Evolutionary conservation across 805 yeast genomes (phyloP), one percentile per base, ranked within the genome.

Genomic region (Candida insectalens): DNA sequence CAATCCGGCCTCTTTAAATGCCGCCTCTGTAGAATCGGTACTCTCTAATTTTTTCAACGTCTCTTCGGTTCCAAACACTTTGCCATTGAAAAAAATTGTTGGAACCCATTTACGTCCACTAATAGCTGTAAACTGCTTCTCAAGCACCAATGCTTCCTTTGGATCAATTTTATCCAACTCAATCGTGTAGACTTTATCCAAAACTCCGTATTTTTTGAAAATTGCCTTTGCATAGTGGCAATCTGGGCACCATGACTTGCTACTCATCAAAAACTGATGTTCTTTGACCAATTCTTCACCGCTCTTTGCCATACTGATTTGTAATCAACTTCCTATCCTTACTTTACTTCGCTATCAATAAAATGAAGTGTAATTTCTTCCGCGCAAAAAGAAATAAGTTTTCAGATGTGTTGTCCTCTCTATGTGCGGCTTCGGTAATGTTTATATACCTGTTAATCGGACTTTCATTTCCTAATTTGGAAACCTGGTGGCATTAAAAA

Each of bases 201-300:
- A 45, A 6, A 77, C 74, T 6, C 66, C 63, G 45, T 64, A 71
- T 34, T 70, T 66, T 32, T 67, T 62, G 67, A 75, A 77, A 16
- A 78, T 54, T 19, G 58, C 56, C 38, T 69, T 64, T 3, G 81
- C 71, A 50, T 77, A 81, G 32, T 69, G 74, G 45, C 88, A 80
- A 46, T 81, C 88, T 3, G 84, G 83, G 53, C 92, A 81, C 87
- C 87, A 80, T 14, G 78, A 65, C 44, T 80, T 81, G 27, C 82
- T 71, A 9, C 80, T 50, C 67, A 77, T 69, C 38, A 81, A 62
- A 43, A 55, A 72, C 32, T 61, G 61, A 54, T 77, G 57, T 3
- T 58, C 44, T 7, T 49, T 34, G 36, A 79, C 63, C 35, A 74
- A 55, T 19, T 65, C 55, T 34, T 63, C 55, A 2, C 79, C 84